Conservation (phyloP, 106 monocot genomes). For the Dendrobium chrysotoxum region DNA sequence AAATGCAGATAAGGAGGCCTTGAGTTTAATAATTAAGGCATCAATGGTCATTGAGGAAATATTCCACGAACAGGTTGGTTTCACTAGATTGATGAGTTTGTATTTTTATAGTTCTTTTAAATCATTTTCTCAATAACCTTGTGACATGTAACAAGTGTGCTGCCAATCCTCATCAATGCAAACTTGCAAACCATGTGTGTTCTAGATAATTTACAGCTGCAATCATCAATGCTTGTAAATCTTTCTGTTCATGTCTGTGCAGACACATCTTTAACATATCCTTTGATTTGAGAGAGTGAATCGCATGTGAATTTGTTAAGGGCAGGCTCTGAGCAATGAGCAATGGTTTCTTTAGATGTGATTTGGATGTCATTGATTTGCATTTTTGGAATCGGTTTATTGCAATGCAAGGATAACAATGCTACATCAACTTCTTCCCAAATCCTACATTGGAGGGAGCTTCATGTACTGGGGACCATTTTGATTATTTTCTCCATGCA, state of each 20-base stretch:
- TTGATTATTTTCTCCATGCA: too few species aligned
- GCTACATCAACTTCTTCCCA: neutral
- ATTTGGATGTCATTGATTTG: neutral
- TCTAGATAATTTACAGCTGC: neutral
- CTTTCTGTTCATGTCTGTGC: neutral
- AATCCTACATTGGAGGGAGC: neutral
- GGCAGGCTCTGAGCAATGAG: neutral
- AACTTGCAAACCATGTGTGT: neutral
- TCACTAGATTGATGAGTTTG: neutral
- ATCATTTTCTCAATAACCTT: neutral
- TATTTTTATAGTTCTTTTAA: neutral
- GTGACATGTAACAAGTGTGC: neutral
- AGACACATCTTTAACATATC: neutral
- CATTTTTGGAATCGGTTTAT: neutral
- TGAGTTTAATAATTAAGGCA: constrained; percentile 67
- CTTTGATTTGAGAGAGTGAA: neutral
- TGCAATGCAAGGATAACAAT: neutral
- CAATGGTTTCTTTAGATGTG: neutral
- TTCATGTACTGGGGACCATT: neutral
- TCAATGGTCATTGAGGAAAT: constrained; percentile 76
- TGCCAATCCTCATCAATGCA: neutral
- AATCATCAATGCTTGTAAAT: neutral
- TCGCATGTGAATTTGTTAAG: too few species aligned
- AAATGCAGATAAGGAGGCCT: constrained; percentile 61
- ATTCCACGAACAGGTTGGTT: constrained; percentile 62